Conservation (phyloP, 148 eudicot genomes). For the Vaccinium macrocarpon region DNA sequence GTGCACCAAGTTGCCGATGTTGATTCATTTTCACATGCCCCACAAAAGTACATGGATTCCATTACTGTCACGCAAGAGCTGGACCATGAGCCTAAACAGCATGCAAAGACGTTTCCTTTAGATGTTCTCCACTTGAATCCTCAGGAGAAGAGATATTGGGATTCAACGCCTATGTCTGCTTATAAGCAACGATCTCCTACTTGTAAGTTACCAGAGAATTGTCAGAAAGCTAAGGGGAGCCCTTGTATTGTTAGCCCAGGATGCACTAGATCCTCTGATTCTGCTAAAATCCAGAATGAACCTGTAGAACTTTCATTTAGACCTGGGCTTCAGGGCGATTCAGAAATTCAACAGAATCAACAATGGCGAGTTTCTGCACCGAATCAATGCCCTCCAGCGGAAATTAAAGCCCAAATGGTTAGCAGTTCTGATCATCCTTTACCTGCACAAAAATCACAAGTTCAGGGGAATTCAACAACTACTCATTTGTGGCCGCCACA, state of each 20-base stretch:
- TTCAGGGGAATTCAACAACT: slow-evolving; percentile 16
- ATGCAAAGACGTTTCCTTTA: slow-evolving; percentile 27
- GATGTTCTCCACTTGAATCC: slow-evolving; percentile 36
- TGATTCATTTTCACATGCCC: slow-evolving; percentile 19
- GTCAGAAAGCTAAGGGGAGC: slow-evolving; percentile 17
- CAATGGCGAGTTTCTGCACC: slow-evolving; percentile 37
- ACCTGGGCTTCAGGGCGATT: slow-evolving; percentile 26
- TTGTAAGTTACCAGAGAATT: slow-evolving; percentile 18
- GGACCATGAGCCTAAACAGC: slow-evolving; percentile 25
- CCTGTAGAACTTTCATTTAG: slow-evolving; percentile 23
- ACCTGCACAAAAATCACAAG: slow-evolving; percentile 33
- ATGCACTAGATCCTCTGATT: slow-evolving; percentile 25
- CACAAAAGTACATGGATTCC: slow-evolving; percentile 17
- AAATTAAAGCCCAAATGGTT: not conserved
- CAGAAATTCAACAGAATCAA: slow-evolving; percentile 25
- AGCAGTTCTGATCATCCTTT: slow-evolving; percentile 14
- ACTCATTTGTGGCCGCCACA: slow-evolving; percentile 29
- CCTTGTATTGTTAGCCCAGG: slow-evolving; percentile 25
- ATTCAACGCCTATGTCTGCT: slow-evolving; percentile 18
- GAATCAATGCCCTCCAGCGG: slow-evolving; percentile 15
- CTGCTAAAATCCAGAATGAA: slow-evolving; percentile 26
- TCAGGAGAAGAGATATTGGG: slow-evolving; percentile 33
- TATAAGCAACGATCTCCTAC: slow-evolving; percentile 20
- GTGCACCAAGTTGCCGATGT: slow-evolving; percentile 24
- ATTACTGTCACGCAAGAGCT: slow-evolving; percentile 26